A percentile compares a stretch with the other conserved stretches of the same genome.
phyloP scores from a whole-genome alignment of 1,284 basidiomycete species.

The Athelia psychrophila region DNA sequence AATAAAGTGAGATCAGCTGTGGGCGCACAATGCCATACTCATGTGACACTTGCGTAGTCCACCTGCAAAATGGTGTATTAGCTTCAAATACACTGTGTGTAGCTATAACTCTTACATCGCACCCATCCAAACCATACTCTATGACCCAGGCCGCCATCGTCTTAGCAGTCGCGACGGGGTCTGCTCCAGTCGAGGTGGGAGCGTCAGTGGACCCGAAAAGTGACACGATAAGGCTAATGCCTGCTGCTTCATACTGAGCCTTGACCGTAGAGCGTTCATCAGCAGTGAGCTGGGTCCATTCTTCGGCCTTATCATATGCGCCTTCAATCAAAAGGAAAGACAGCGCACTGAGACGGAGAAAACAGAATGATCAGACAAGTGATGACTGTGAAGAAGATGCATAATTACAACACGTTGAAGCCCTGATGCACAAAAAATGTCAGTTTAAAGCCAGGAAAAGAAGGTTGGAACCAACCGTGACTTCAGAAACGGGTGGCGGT shows the following conservation, averaged over 20 bases:
- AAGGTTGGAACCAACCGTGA: not conserved
- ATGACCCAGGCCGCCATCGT: constrained; percentile 50
- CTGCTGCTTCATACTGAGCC: constrained; percentile 39
- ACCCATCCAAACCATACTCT: constrained; percentile 46
- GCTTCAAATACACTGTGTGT: constrained; percentile 7
- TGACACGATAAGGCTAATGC: constrained; percentile 46
- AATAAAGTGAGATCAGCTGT: not conserved
- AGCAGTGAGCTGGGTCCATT: constrained; percentile 34
- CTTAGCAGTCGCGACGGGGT: constrained; percentile 45
- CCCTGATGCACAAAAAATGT: not conserved
- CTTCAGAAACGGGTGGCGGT: not conserved
- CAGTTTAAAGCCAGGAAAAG: not conserved
- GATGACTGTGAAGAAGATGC: not conserved
- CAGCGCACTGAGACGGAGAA: constrained; percentile 34
- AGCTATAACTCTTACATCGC: not conserved
- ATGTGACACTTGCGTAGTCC: constrained; percentile 39
- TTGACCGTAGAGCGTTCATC: constrained; percentile 33
- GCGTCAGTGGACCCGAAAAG: constrained; percentile 49
- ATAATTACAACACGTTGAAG: not conserved
- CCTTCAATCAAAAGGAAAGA: constrained; percentile 39
- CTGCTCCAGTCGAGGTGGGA: constrained; percentile 42
- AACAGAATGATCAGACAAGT: not conserved
- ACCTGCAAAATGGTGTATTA: constrained; percentile 36
- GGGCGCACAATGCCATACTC: constrained; percentile 31
- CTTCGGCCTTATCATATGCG: constrained; percentile 39